phyloP scores from a whole-genome alignment of 257 asterid species.

The Fraxinus excelsior region DNA sequence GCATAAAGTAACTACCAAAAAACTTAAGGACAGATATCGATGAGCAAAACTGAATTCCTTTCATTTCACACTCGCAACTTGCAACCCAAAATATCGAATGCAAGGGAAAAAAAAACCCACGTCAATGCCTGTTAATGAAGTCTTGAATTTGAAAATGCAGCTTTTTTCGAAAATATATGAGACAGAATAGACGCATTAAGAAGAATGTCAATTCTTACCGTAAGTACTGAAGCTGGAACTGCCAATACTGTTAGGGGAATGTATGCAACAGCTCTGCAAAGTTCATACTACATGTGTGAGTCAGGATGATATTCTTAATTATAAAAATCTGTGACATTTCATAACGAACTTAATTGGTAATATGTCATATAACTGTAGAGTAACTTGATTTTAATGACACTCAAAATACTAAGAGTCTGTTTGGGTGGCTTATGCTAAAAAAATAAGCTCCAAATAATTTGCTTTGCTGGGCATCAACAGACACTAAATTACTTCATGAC shows the following conservation, averaged over 20 bases:
- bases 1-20: neutral
- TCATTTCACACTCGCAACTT: conserved; percentile 3
- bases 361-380: neutral
- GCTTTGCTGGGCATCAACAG: neutral
- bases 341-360: neutral
- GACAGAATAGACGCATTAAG: conserved; percentile 11
- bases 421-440: no score
- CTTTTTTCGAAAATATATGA: conserved; percentile 9
- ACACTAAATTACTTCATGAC: neutral
- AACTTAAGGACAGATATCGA: neutral
- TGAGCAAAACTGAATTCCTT: neutral
- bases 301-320: neutral
- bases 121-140: conserved; percentile 2
- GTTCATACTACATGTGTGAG: conserved; percentile 1
- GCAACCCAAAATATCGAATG: neutral
- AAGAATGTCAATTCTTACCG: conserved; percentile 47
- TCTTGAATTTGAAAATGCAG: neutral
- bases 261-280: conserved; percentile 59
- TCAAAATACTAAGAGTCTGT: neutral
- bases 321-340: neutral
- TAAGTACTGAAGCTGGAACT: conserved; percentile 94
- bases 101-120: no score
- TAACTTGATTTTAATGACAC: neutral
- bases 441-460: neutral
- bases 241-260: conserved; percentile 91